Evolutionary conservation across 306 rosid species (phyloP), one percentile per base, ranked within the genome.

Genomic region (Argentina anserina): DNA sequence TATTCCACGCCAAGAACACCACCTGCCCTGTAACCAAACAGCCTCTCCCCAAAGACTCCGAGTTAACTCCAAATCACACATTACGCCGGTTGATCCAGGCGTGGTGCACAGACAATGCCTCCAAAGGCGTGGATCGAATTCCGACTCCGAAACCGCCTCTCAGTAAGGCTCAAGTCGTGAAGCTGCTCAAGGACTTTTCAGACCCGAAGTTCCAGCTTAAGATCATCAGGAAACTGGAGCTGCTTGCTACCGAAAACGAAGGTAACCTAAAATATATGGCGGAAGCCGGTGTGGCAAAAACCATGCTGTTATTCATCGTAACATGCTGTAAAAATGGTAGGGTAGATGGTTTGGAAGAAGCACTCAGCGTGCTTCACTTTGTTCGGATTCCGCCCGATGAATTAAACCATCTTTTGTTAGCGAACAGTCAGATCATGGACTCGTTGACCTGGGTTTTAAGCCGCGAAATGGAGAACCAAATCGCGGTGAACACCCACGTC

Each of bases 11-110:
- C 74, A 78, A 78, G 42, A 84, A 85, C 79, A 75, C 63, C 3
- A 81, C 85, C 20, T 91, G 97, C 53, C 97, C 97, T 0, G 89
- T 88, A 3, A 81, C 92, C 53, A 84, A 88, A 40, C 86, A 82
- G 59, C 83, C 76, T n/a, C 69, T 91, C 3, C 86, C 87, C 0
- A 66, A 0, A 45, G 72, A 78, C 56, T 79, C 88, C 25, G 86
- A 85, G 21, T 62, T 88, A 42, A 90, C 97, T 8, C 97, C 97
- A 0, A 90, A 90, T 61, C 92, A 88, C 71, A 90, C 87, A 3
- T 75, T 90, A 15, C 86, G 89, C n/a, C 89, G 97, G 0, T 69
- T 90, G 36, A 90, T 88, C 80, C 97, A 84, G 79, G 83, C 94
- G 0, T 90, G 97, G 97, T 88, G 93, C 83, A 80, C 82, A 4